Evolutionary conservation across 2,329 filamentous ascomycete species (phyloP), one percentile per base, ranked within the genome.

Genomic region (Botryotinia narcissicola): DNA sequence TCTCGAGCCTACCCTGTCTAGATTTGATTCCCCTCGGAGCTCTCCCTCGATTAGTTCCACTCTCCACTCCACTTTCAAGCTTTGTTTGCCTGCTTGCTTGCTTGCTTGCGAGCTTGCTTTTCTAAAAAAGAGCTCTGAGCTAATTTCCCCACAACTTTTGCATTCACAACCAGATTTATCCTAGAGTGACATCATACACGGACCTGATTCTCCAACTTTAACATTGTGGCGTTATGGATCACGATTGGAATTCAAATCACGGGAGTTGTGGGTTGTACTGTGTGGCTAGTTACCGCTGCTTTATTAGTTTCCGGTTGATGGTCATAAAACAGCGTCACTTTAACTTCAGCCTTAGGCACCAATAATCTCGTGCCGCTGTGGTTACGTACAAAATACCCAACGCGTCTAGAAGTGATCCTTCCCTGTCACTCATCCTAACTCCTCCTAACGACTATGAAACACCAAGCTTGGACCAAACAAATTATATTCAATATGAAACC

Each of bases 181-280:
- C 44, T 25, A 40, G 63, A 67, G 63, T 67, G 63, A 67, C 63
- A 67, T 67, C 63, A 67, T 67, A 67, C 63, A 67, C 63, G 63
- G 63, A 51, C 63, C 63, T 35, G 14, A 29, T 25, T 25, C 42
- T 66, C 42, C 62, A 64, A 64, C 42, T 66, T 66, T 48, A 25
- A 48, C 16, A 64, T 64, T 46, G 62, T 64, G 62, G 62, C 62
- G 62, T 64, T 35, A 22, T 48, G 22, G 42, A 48, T 64, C 62
- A 42, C 60, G 22, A 62, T 61, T 61, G 32, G 32, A 61, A 37
- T 35, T 14, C 0, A n/a, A 51, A 51, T 51, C 46, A 48, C 48
- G 22, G 12, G 40, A n/a, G 48, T n/a, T 61, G 5, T 0, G 0
- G 5, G 1, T 14, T 61, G 8, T 25, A 37, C 14, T 40, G 29